Evolutionary conservation across 495 filamentous ascomycete species (phyloP).

Genomic region (Neurospora discreta): DNA sequence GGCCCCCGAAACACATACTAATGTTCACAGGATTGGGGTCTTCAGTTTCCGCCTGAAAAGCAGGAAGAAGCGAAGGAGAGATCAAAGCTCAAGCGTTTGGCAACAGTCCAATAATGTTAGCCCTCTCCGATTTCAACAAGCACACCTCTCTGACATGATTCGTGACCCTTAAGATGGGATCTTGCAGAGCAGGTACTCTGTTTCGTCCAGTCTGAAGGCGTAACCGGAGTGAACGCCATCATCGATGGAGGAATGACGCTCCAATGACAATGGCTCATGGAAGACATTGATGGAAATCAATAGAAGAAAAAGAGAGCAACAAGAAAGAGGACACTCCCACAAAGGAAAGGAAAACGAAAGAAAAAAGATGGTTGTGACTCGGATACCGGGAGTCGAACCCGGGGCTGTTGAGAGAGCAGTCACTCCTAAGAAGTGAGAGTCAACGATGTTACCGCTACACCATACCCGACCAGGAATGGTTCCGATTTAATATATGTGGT

Average conservation of each 20-base stretch:
- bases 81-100: slow-evolving; percentile 40
- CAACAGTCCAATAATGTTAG: slow-evolving; percentile 35
- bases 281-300: background rate
- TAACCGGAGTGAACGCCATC: slow-evolving; percentile 34
- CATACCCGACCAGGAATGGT: background rate
- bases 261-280: background rate
- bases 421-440: too few relatives aligned
- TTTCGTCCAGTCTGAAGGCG: slow-evolving; percentile 28
- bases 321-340: too few relatives aligned
- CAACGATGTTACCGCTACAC: too few relatives aligned
- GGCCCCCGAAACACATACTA: background rate
- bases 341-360: background rate
- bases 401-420: background rate
- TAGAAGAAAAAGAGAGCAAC: background rate
- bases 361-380: background rate
- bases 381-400: background rate
- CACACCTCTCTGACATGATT: background rate
- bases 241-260: slow-evolving; percentile 31
- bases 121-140: background rate
- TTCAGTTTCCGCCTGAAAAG: slow-evolving; percentile 34
- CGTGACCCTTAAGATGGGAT: slow-evolving; percentile 16
- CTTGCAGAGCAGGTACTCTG: slow-evolving; percentile 35
- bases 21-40: slow-evolving; percentile 38
- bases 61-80: slow-evolving; percentile 29
- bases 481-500: too few relatives aligned